phyloP scores from a whole-genome alignment of 441 rosid genomes.

The Biscutella laevigata region DNA sequence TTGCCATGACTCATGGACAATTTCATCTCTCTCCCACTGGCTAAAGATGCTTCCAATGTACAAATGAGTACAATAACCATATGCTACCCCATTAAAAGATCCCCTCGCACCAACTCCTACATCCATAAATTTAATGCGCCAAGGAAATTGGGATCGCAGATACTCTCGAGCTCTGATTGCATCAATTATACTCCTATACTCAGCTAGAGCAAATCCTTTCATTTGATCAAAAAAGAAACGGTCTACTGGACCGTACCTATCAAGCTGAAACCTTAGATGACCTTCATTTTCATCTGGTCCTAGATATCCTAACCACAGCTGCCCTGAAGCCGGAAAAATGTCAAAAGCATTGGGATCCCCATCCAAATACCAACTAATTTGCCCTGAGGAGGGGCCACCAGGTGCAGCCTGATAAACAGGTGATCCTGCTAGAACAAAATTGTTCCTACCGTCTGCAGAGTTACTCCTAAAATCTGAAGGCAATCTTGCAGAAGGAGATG shows the following conservation, averaged over 20 bases:
- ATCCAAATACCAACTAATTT: conserved; percentile 63
- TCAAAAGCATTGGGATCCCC: conserved; percentile 71
- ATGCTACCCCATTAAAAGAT: conserved; percentile 61
- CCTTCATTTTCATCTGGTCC: conserved; percentile 74
- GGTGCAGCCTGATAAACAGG: conserved; percentile 47
- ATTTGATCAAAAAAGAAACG: conserved; percentile 63
- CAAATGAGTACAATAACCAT: conserved; percentile 73
- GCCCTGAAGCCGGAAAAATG: conserved; percentile 71
- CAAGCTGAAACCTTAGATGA: conserved; percentile 72
- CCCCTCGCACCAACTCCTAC: conserved; percentile 77
- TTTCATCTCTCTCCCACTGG: conserved; percentile 87
- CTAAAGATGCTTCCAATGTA: conserved; percentile 66
- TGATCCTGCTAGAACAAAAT: conserved; percentile 42
- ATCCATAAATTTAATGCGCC: conserved; percentile 81
- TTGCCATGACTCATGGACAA: conserved; percentile 78
- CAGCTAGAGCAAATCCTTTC: conserved; percentile 76
- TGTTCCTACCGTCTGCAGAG: conserved; percentile 59
- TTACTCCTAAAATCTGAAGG: conserved; percentile 51
- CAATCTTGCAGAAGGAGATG: conserved; percentile 57
- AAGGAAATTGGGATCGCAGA: conserved; percentile 62
- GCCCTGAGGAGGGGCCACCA: conserved; percentile 36
- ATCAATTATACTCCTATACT: conserved; percentile 80
- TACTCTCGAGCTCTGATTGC: conserved; percentile 85
- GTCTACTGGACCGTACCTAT: conserved; percentile 76
- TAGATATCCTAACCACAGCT: conserved; percentile 76